Evolutionary conservation across 2,329 filamentous ascomycete genomes (phyloP).

Genomic region (Botrytis hyacinthi): DNA sequence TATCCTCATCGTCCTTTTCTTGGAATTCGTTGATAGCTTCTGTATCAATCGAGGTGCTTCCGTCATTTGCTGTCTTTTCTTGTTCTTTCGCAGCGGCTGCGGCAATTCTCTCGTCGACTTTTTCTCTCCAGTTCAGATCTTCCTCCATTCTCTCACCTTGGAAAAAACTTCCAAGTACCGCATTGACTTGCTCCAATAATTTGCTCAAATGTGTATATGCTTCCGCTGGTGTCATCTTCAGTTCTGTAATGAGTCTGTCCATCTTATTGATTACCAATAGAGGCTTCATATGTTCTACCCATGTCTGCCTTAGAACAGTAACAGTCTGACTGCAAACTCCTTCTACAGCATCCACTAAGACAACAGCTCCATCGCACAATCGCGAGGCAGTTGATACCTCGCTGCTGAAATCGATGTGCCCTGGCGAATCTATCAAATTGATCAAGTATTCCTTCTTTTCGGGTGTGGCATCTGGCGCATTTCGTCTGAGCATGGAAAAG

Average conservation of each 20-base stretch:
- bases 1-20: slow-evolving; percentile 90
- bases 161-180: slow-evolving; percentile 95
- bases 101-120: slow-evolving; percentile 80
- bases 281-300: slow-evolving; percentile 93
- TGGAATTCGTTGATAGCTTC: slow-evolving; percentile 70
- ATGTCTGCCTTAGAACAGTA: slow-evolving; percentile 90
- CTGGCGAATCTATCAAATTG: slow-evolving; percentile 96
- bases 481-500: slow-evolving; percentile 84
- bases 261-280: slow-evolving; percentile 98
- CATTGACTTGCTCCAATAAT: slow-evolving; percentile 92
- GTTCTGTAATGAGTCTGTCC: slow-evolving; percentile 87
- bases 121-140: slow-evolving; percentile 91
- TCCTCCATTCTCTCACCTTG: slow-evolving; percentile 99
- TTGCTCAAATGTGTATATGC: slow-evolving; percentile 88
- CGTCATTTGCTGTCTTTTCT: slow-evolving; percentile 41
- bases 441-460: slow-evolving; percentile 87
- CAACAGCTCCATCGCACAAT: slow-evolving; percentile 89
- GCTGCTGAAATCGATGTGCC: slow-evolving; percentile 97
- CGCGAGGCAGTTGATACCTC: slow-evolving; percentile 95
- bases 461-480: slow-evolving; percentile 64
- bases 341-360: slow-evolving; percentile 94
- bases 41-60: slow-evolving; percentile 44
- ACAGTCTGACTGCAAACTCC: slow-evolving; percentile 98
- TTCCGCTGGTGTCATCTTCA: slow-evolving; percentile 88
- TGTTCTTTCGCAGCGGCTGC: slow-evolving; percentile 65